These are phyloP conservation scores for Hericium rajendrae DNA, from an alignment of 768 basidiomycete genomes.

Conservation along the genomic window DNA sequence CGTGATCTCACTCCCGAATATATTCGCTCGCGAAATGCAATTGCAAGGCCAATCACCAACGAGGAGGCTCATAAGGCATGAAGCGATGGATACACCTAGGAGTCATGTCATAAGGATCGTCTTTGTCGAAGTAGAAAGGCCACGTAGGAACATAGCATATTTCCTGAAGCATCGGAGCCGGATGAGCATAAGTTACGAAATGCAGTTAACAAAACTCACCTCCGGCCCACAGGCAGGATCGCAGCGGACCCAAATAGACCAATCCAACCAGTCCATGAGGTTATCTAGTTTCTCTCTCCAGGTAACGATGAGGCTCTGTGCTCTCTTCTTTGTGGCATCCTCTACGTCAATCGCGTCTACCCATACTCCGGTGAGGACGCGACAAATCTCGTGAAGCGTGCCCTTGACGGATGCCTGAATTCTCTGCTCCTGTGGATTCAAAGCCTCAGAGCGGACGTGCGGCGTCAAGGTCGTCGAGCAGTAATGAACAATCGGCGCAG, in stretches of 20 bases:
- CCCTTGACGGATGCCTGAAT: not conserved
- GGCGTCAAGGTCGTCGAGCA: slow-evolving; percentile 1
- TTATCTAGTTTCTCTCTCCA: slow-evolving; percentile 28
- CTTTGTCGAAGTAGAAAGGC: not conserved
- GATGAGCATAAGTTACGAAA: not conserved
- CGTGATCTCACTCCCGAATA: too few relatives aligned
- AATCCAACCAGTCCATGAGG: slow-evolving; percentile 44
- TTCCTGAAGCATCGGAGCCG: not conserved
- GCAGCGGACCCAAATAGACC: slow-evolving; percentile 42
- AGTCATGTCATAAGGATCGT: not conserved
- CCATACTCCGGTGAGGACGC: slow-evolving; percentile 28
- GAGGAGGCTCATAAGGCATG: not conserved
- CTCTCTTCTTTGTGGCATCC: slow-evolving; percentile 1
- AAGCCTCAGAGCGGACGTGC: not conserved
- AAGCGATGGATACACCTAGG: not conserved
- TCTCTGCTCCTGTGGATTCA: not conserved
- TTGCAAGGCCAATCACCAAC: too few relatives aligned
- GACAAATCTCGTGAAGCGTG: slow-evolving; percentile 1
- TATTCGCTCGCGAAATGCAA: too few relatives aligned
- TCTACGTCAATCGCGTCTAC: slow-evolving; percentile 24
- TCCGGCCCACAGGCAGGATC: slow-evolving; percentile 34
- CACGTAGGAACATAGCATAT: not conserved
- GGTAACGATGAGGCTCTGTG: slow-evolving; percentile 5
- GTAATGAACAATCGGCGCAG: not conserved
- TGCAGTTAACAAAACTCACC: slow-evolving; percentile 20